Percentiles rank a stretch among this genome's conserved stretches.
Evolutionary conservation across 1,284 basidiomycete genomes (phyloP).

Genomic region (Fomes fomentarius): DNA sequence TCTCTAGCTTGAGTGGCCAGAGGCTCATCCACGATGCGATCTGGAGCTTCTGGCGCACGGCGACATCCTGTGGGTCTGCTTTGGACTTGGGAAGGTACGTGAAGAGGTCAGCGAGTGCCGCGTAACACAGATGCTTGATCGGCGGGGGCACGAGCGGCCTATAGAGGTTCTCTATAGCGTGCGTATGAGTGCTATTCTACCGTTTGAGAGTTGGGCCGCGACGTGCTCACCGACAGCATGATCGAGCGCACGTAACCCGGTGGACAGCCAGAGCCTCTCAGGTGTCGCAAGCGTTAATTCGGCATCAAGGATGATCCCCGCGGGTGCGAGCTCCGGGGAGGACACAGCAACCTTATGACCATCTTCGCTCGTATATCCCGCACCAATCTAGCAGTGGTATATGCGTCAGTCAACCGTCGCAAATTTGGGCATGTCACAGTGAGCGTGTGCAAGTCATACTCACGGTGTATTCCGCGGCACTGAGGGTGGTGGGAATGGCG

Average conservation of each 20-base stretch:
- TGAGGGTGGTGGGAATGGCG: slow-evolving; percentile 82
- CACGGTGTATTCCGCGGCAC: slow-evolving; percentile 78
- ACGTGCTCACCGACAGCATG: slow-evolving; percentile 64
- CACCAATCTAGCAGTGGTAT: slow-evolving; percentile 53
- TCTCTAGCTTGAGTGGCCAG: slow-evolving; percentile 65
- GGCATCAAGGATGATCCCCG: slow-evolving; percentile 79
- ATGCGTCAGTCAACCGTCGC: background rate
- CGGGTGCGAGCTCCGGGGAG: slow-evolving; percentile 59
- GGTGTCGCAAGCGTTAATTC: slow-evolving; percentile 77
- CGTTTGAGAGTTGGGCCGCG: background rate
- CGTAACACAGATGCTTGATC: slow-evolving; percentile 64
- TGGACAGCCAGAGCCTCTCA: slow-evolving; percentile 78
- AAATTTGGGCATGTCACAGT: background rate
- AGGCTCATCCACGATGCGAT: slow-evolving; percentile 81
- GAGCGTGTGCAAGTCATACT: slow-evolving; percentile 18
- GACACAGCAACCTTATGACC: slow-evolving; percentile 69
- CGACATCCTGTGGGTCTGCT: slow-evolving; percentile 58
- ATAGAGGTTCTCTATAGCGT: slow-evolving; percentile 65
- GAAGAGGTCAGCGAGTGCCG: slow-evolving; percentile 75
- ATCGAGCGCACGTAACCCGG: slow-evolving; percentile 76
- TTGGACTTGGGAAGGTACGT: slow-evolving; percentile 71
- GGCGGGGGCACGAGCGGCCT: slow-evolving; percentile 60
- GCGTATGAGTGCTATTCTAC: too few relatives aligned
- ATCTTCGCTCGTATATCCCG: slow-evolving; percentile 74
- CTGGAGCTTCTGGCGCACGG: slow-evolving; percentile 69